Conservation (phyloP, 2,329 filamentous ascomycete species). For the Aplosporella prunicola region DNA sequence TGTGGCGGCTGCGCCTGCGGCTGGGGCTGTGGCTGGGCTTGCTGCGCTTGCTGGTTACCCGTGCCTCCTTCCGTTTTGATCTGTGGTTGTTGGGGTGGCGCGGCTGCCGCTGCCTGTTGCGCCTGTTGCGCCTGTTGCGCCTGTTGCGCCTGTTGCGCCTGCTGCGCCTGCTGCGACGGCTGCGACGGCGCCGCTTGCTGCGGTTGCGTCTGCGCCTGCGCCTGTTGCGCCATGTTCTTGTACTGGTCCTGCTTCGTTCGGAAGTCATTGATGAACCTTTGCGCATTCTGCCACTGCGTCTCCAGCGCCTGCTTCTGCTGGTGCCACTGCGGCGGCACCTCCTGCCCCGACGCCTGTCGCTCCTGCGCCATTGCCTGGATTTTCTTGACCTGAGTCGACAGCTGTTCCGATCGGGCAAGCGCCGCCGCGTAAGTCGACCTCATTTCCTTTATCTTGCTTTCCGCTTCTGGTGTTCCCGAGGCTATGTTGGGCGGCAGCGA, state of each 20-base stretch:
- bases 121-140: conserved; percentile 15
- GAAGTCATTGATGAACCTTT: conserved; percentile 27
- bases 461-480: conserved; percentile 26
- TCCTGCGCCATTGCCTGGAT: conserved; percentile 22
- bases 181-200: conserved; percentile 12
- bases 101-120: not conserved
- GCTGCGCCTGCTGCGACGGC: conserved; percentile 6
- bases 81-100: conserved; percentile 21
- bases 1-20: conserved; percentile 15
- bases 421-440: conserved; percentile 26
- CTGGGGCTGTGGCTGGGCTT: conserved; percentile 8
- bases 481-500: conserved; percentile 21
- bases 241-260: conserved; percentile 24
- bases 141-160: conserved; percentile 12
- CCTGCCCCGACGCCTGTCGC: conserved; percentile 23
- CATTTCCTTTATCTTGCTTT: conserved; percentile 27
- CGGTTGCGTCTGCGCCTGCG: conserved; percentile 12
- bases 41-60: too few relatives aligned
- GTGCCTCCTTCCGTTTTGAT: conserved; percentile 31
- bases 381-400: conserved; percentile 19
- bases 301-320: conserved; percentile 21
- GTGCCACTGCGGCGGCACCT: conserved; percentile 23
- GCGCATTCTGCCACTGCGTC: conserved; percentile 21
- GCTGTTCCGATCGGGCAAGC: conserved; percentile 23
- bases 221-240: conserved; percentile 17